Evolutionary conservation across 371 early-diverging fungal genomes (phyloP), one percentile per base, ranked within the genome.

Genomic region (Mucor plumbeus): DNA sequence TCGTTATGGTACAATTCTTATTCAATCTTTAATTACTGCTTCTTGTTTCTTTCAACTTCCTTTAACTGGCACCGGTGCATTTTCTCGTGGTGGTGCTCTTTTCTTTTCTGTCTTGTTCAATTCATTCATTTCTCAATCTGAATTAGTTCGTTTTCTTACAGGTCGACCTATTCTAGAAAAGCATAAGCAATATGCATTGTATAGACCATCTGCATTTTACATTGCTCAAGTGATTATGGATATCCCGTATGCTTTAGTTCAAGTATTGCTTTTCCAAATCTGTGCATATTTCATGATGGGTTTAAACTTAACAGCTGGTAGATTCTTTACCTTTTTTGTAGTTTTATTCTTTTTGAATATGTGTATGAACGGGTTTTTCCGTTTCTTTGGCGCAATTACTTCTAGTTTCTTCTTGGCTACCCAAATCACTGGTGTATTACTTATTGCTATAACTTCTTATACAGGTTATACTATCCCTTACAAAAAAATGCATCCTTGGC

Each of bases 31-130:
- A 26, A 87, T 92, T 61, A 85, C 88, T 64, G 92, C 91, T 19
- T 88, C 90, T 31, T 84, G 88, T 48, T 92, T 90, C 73, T 86
- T 80, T 59, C 65, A 73, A 56, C 70, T 90, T 57, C 88, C 89
- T 10, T 56, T 63, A 0, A 72, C 71, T 57, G 78, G 82, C 7
- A 69, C 69, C 13, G 91, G 92, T 43, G 86, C 88, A 55, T 90
- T 91, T 72, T 87, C 89, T 6, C 87, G 94, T 47, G 91, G 92
- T 54, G 92, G 92, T 76, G 90, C 86, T 33, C 65, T 89, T 8
- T 88, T 87, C 59, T 86, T 87, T 47, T 71, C 84, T 10, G 67
- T 83, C 1, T 61, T 90, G 19, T 86, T 88, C 65, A 88, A 82
- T 41, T 67, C 86, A 14, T 81, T 90, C 21, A 76, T 86, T 19